Conservation (phyloP, 2,329 filamentous ascomycete species). For the Fusarium sp. region DNA sequence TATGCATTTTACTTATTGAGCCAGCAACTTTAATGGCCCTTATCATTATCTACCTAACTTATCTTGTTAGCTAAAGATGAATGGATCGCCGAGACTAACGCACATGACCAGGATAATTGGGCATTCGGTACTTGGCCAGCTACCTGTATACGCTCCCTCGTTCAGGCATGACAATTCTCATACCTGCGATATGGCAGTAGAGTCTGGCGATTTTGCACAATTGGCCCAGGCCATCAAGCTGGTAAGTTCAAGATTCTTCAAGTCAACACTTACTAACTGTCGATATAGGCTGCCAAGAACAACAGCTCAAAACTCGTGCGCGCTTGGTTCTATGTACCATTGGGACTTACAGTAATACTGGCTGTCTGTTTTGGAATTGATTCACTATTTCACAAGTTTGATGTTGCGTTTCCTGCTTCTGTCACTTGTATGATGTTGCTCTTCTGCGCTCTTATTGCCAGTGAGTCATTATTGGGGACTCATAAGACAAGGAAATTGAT, state of each 20-base stretch:
- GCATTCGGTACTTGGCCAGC: constrained; percentile 12
- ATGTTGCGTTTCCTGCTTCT: constrained; percentile 68
- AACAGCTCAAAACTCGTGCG: constrained; percentile 34
- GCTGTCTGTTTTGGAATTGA: constrained; percentile 58
- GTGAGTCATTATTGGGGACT: constrained; percentile 60
- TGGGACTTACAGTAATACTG: constrained; percentile 55
- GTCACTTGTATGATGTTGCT: constrained; percentile 68
- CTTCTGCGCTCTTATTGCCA: constrained; percentile 61
- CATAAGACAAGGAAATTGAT: constrained; percentile 61
- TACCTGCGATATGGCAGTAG: constrained; percentile 27
- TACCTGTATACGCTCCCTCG: constrained; percentile 7
- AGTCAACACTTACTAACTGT: constrained; percentile 13
- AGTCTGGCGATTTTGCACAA: constrained; percentile 27
- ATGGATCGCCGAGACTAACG: constrained; percentile 17
- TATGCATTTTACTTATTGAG: not conserved
- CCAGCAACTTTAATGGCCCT: not conserved
- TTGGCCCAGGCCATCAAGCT: constrained; percentile 38
- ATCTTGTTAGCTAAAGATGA: constrained; percentile 5
- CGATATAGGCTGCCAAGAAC: constrained; percentile 32
- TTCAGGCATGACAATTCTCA: constrained; percentile 6
- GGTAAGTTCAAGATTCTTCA: constrained; percentile 17
- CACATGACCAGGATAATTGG: constrained; percentile 24
- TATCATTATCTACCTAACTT: not conserved
- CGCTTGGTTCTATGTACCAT: constrained; percentile 64
- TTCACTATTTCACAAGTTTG: constrained; percentile 57